These are phyloP conservation scores for Neurospora tetraspora DNA, from an alignment of 495 filamentous ascomycete species.

Conservation along the genomic window DNA sequence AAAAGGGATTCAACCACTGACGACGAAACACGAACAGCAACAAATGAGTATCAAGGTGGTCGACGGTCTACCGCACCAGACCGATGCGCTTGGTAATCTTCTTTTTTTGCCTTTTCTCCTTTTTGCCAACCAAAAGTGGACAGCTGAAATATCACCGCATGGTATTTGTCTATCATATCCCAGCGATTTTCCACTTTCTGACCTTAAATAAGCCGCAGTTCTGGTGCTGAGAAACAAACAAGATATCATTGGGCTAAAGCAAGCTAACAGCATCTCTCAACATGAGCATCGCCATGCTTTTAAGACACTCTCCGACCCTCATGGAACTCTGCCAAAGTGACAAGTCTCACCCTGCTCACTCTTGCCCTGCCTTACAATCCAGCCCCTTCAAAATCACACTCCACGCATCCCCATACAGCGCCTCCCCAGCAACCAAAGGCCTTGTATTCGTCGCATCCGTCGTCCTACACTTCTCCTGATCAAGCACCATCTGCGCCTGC, in stretches of 20 bases:
- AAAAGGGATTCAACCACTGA: not conserved
- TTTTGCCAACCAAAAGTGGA: no score
- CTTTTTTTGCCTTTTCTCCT: no score
- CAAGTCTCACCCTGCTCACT: not conserved
- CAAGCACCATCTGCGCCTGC: not conserved
- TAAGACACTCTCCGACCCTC: no score
- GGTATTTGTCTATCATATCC: no score
- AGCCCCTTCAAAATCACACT: not conserved
- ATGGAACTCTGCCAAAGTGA: no score
- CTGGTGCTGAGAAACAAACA: no score
- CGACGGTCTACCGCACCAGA: not conserved
- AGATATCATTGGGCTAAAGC: no score
- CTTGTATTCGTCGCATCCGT: not conserved
- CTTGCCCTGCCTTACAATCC: not conserved
- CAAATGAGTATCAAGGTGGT: not conserved
- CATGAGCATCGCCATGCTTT: no score
- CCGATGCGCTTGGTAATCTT: not conserved
- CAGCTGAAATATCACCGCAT: no score
- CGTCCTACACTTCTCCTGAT: not conserved
- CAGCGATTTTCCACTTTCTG: no score
- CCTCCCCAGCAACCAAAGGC: not conserved
- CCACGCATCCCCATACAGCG: not conserved
- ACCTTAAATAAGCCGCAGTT: no score
- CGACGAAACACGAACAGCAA: not conserved
- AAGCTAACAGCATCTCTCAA: no score